Percentiles rank a stretch among this genome's conserved stretches.
phyloP scores from a whole-genome alignment of 2,329 filamentous ascomycete genomes.

The Diaporthe sp. region DNA sequence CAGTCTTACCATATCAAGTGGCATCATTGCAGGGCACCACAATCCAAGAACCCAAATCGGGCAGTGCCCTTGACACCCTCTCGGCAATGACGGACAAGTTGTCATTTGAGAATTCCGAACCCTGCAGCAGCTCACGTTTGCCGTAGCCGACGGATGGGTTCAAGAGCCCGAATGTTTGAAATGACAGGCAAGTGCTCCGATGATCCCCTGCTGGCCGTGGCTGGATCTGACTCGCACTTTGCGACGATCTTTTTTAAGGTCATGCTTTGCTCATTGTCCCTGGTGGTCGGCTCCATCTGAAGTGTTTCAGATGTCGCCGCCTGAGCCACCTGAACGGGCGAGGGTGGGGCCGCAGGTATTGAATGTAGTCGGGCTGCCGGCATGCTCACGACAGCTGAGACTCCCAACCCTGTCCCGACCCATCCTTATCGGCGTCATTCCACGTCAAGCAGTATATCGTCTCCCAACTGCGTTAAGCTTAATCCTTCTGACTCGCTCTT shows the following conservation, averaged over 20 bases:
- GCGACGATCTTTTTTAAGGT: constrained; percentile 16
- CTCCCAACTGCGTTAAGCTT: constrained; percentile 16
- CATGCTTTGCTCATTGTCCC: background rate
- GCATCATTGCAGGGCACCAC: background rate
- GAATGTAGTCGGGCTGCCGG: constrained; percentile 2
- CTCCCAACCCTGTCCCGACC: background rate
- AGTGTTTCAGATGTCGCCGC: constrained; percentile 21
- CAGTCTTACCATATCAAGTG: background rate
- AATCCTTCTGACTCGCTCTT: constrained; percentile 13
- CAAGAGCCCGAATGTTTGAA: constrained; percentile 20
- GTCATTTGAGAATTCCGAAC: background rate
- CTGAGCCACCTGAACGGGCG: constrained; percentile 1
- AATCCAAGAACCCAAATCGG: background rate
- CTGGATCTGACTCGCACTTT: constrained; percentile 5
- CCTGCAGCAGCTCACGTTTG: background rate
- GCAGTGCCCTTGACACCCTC: background rate
- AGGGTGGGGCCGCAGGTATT: background rate
- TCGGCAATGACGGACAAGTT: background rate
- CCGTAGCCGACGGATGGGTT: constrained; percentile 3
- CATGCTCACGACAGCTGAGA: background rate
- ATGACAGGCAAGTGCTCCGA: background rate
- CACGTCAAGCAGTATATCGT: background rate
- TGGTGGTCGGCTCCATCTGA: background rate
- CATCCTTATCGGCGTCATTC: background rate
- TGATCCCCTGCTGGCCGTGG: background rate